Conservation (phyloP, 768 basidiomycete genomes). For the Naganishia onofrii region DNA sequence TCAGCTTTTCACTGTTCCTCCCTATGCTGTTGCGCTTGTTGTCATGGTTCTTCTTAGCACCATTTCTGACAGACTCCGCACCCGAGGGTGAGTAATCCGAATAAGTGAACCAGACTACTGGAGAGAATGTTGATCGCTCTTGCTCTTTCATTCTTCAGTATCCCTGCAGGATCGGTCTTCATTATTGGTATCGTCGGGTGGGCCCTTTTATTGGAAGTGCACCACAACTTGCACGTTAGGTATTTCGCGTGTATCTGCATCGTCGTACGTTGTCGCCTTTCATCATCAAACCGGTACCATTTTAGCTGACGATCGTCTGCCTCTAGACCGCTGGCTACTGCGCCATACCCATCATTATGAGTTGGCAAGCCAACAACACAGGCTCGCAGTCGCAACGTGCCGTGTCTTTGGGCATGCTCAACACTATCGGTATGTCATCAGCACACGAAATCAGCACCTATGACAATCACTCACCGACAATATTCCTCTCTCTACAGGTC, state of each 20-base stretch:
- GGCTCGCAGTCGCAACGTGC: constrained; percentile 51
- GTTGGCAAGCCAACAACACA: constrained; percentile 50
- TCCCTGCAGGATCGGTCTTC: constrained; percentile 48
- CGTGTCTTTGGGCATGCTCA: constrained; percentile 53
- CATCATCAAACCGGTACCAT: constrained; percentile 1
- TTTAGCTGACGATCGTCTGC: constrained; percentile 17
- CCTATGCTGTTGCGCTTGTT: constrained; percentile 53
- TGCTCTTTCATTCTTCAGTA: background rate
- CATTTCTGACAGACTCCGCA: constrained; percentile 44
- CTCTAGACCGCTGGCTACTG: constrained; percentile 30
- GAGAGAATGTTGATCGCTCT: background rate
- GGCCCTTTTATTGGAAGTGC: constrained; percentile 41
- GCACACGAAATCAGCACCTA: background rate
- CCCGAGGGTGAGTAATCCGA: constrained; percentile 37
- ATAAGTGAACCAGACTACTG: background rate
- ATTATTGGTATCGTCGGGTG: constrained; percentile 52
- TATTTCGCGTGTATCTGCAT: constrained; percentile 54
- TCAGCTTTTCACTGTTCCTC: constrained; percentile 52
- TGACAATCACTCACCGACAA: background rate
- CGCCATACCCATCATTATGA: constrained; percentile 40
- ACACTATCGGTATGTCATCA: constrained; percentile 41
- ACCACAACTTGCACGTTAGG: constrained; percentile 44
- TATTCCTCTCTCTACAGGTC: constrained; percentile 29
- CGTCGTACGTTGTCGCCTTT: constrained; percentile 38
- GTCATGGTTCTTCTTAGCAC: constrained; percentile 48